Evolutionary conservation across 2,329 filamentous ascomycete species (phyloP).

Genomic region (Emmonsia crescens): DNA sequence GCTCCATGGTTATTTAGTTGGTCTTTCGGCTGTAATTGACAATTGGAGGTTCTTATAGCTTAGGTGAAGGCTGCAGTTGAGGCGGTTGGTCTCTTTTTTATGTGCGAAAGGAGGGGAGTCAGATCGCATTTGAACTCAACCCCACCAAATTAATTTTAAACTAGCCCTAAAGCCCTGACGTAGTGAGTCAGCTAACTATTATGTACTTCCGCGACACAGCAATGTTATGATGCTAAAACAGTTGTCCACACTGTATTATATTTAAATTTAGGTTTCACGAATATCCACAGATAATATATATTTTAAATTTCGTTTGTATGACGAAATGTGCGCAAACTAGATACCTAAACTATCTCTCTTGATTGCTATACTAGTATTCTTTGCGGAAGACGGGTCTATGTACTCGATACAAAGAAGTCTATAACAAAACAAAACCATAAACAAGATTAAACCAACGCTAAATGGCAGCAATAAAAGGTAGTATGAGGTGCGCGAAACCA

Average conservation of each 20-base stretch:
- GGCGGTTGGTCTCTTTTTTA: background rate
- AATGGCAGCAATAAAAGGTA: background rate
- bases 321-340: background rate
- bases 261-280: background rate
- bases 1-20: slow-evolving; percentile 10
- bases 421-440: background rate
- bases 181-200: background rate
- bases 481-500: background rate
- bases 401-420: background rate
- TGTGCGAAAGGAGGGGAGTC: background rate
- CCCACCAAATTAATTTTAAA: slow-evolving; percentile 2
- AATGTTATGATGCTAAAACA: background rate
- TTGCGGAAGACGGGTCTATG: background rate
- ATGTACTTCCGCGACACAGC: background rate
- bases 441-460: background rate
- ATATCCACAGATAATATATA: background rate
- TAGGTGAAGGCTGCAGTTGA: background rate
- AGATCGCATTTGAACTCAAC: slow-evolving; percentile 1
- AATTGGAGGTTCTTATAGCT: background rate
- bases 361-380: too few species aligned
- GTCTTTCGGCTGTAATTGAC: background rate
- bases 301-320: background rate
- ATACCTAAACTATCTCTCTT: background rate
- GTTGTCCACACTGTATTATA: background rate
- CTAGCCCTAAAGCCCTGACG: slow-evolving; percentile 3